Evolutionary conservation across 2,329 filamentous ascomycete species (phyloP), one percentile per base, ranked within the genome.

Genomic region (Thelonectria blattea): DNA sequence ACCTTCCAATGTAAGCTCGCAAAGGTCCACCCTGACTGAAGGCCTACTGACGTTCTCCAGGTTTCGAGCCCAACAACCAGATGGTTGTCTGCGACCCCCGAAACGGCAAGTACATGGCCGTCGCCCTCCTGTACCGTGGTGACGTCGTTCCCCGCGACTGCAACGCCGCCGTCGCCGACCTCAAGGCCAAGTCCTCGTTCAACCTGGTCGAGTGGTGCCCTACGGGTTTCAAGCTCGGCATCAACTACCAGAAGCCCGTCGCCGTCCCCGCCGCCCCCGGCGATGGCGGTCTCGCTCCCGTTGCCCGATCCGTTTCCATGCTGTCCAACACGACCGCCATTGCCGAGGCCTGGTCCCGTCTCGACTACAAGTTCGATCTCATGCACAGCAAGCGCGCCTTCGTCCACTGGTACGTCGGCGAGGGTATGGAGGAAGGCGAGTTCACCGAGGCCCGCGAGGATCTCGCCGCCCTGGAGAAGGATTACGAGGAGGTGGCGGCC

Each of bases 391-490:
- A 91, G 85, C 88, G 88, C 68, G 88, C 88, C 61, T 91, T 91
- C 71, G 88, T 91, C 47, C 88, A 91, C 80, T 91, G 88, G 88
- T 91, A 91, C 68, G 91, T 95, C 55, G 91, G 91, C 67, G 91
- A 95, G 81, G 91, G 91, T 80, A 95, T 95, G 91, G 91, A 95
- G 81, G 91, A 95, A 77, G 91, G 91, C 71, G 91, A 95, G 78
- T 95, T 95, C 81, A 91, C 88, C 65, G 91, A 95, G 79, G 91
- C 91, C 63, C 89, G 91, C 69, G 91, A 95, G 81, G 91, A 95
- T 76, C 83, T 95, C 62, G 91, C 91, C 64, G 91, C 91, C 49
- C 83, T 95, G 34, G 91, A 94, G 83, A 91, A 90, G 82, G 91
- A 94, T 72, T 94, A 94, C 75, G 91, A 93, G 78, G 91, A 93